A percentile compares a stretch with the other conserved stretches of the same genome.
phyloP scores from a whole-genome alignment of 2,329 filamentous ascomycete species.

The Fusarium newnesense region DNA sequence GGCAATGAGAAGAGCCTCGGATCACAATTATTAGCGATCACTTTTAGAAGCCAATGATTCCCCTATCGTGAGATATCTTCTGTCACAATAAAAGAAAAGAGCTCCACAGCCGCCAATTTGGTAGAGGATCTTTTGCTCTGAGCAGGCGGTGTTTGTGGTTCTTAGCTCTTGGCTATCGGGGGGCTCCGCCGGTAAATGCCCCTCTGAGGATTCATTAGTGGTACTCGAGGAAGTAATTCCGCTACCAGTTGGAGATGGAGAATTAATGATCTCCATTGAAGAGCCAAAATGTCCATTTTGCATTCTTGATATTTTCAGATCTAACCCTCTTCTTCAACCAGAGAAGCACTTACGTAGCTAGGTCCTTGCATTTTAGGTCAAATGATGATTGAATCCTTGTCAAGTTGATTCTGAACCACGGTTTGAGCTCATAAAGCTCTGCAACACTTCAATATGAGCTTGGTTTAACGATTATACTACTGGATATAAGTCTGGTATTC shows the following conservation, averaged over 20 bases:
- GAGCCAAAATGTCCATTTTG: not conserved
- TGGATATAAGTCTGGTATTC: not conserved
- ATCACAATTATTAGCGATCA: constrained; percentile 3
- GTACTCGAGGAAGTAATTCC: constrained; percentile 20
- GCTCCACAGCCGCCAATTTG: constrained; percentile 14
- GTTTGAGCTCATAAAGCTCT: not conserved
- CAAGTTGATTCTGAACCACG: not conserved
- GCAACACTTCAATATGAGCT: not conserved
- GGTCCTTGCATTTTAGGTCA: not conserved
- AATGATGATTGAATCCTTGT: not conserved
- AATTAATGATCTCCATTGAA: not conserved
- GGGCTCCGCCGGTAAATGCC: constrained; percentile 35
- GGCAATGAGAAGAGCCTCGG: constrained; percentile 15
- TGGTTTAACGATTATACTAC: not conserved
- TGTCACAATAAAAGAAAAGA: constrained; percentile 14
- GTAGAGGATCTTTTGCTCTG: constrained; percentile 13
- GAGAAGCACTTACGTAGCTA: not conserved
- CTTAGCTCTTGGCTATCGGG: constrained; percentile 32
- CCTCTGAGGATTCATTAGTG: constrained; percentile 9
- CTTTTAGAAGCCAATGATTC: not conserved
- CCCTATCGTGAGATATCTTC: constrained; percentile 13
- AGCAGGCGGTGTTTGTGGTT: constrained; percentile 9
- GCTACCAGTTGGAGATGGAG: not conserved
- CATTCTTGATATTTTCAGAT: not conserved
- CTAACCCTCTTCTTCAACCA: not conserved